Evolutionary conservation across 202 grass and related monocot species (phyloP).

Genomic region (Zizania palustris): DNA sequence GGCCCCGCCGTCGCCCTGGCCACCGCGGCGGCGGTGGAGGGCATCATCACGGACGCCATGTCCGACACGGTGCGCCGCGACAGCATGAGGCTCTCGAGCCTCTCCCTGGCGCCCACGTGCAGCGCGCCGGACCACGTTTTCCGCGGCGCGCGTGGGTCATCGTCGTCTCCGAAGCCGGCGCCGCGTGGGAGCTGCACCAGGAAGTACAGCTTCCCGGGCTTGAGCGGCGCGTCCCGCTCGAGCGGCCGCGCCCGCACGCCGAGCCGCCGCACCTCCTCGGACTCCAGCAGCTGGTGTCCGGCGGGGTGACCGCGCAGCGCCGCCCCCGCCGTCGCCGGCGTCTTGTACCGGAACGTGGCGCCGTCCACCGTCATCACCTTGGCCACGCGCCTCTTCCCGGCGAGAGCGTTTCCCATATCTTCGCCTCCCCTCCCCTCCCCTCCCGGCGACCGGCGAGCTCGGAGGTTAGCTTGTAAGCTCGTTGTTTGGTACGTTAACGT

Average conservation of each 20-base stretch:
- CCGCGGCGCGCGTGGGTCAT: conserved; percentile 46
- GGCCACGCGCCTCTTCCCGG: conserved; percentile 52
- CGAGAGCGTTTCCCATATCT: conserved; percentile 77
- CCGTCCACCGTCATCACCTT: conserved; percentile 99
- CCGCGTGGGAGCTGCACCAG: conserved; percentile 65
- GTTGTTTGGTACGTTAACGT: not conserved
- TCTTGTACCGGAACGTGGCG: conserved; percentile 65
- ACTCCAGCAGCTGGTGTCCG: conserved; percentile 69
- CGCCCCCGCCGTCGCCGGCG: conserved; percentile 45
- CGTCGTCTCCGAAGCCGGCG: not conserved
- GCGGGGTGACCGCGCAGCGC: conserved; percentile 73
- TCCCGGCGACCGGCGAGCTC: no score
- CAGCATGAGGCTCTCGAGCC: conserved; percentile 89
- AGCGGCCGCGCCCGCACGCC: conserved; percentile 66
- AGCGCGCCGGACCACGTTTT: conserved; percentile 86
- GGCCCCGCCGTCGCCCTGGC: not conserved
- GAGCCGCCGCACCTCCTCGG: conserved; percentile 72
- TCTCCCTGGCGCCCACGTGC: conserved; percentile 70
- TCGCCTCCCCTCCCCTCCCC: no score
- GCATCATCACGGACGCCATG: conserved; percentile 38
- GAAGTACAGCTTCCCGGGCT: conserved; percentile 93
- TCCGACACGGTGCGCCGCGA: conserved; percentile 82
- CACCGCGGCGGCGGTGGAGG: not conserved
- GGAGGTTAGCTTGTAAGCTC: not conserved
- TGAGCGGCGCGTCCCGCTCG: conserved; percentile 65